Evolutionary conservation across 2,329 filamentous ascomycete genomes (phyloP), one percentile per base, ranked within the genome.

Genomic region (Trichoderma polysporum): DNA sequence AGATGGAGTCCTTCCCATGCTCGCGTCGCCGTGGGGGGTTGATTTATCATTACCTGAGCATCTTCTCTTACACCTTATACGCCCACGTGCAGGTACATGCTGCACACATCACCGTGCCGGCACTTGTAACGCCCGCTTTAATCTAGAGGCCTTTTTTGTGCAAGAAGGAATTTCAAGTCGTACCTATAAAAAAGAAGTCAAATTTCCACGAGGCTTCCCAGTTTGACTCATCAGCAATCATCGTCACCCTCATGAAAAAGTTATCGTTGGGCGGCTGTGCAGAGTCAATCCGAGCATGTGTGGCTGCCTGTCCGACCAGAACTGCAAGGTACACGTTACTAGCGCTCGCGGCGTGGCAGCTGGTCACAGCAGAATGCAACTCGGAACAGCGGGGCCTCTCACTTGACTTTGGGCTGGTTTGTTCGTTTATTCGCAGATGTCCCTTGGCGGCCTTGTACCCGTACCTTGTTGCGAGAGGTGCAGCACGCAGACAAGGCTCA

Each of bases 261-360:
- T 35, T 12, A 19, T 22, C 10, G 9, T 12, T 45, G 39, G 39
- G 39, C 47, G 39, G 39, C 47, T 27, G 47, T 50, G 47, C 22
- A n/a, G n/a, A n/a, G n/a, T n/a, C n/a, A n/a, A n/a, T n/a, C n/a
- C n/a, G n/a, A n/a, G n/a, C n/a, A n/a, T 27, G 33, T 37, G 58
- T 61, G 45, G 58, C 58, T 61, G 58, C 58, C 58, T 60, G 57
- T 29, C 25, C n/a, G n/a, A n/a, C n/a, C 33, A 4, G n/a, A 57
- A 19, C 57, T 60, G 57, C 57, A 60, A 60, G 57, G 57, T 50
- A 61, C 57, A 60, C 45, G 41, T 19, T 37, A 39, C 58, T 39
- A 49, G 41, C 58, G 47, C 45, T 37, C 19, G 22, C 31, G 39
- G 27, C n/a, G 19, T 47, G 60, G 35, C 58, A 61, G 58, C 58